Evolutionary conservation across 495 filamentous ascomycete species (phyloP), one percentile per base, ranked within the genome.

Genomic region (Neurospora sp.): DNA sequence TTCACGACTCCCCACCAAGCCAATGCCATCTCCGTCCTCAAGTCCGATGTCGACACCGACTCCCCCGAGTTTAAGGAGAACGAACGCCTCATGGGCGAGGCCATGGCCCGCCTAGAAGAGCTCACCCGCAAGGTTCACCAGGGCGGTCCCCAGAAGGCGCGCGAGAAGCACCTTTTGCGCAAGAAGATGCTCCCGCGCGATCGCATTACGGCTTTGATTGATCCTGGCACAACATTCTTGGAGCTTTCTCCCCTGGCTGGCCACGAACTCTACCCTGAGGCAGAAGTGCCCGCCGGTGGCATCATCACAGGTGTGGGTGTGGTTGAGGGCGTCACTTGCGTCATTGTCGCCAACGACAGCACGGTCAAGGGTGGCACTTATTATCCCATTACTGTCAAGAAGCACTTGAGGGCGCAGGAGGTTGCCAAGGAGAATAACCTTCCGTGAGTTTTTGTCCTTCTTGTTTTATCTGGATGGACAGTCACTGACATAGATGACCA

Each of bases 311-410:
- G 96, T 0, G 89, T 98, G 70, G 96, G 96, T 1, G 92, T 90
- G 1, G 92, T 99, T 3, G 90, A 94, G 76, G 96, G 96, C 1
- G 94, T 97, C 8, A 90, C 89, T 22, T 98, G 96, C 78, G 91
- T 98, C 85, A 92, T 99, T 74, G 92, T 99, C 68, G 96, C 94
- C 37, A 99, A 99, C 77, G 96, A 99, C 79, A 95, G 92, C 85
- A 99, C 96, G 16, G 96, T 97, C 74, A 99, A 99, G 83, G 96
- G 96, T n/a, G 96, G 96, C 68, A 98, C 96, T 3, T 99, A 99
- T 83, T 98, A 94, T 81, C 96, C 96, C 1, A 94, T 99, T 70
- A 99, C 96, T 2, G 94, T 99, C 40, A 97, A 97, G 85, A 99
- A 99, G 83, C 96, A 98, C 82, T 85, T 98, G 16, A 89, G 96